phyloP scores from a whole-genome alignment of 192 early-diverging fungal genomes.

The Entomortierella chlamydospora region DNA sequence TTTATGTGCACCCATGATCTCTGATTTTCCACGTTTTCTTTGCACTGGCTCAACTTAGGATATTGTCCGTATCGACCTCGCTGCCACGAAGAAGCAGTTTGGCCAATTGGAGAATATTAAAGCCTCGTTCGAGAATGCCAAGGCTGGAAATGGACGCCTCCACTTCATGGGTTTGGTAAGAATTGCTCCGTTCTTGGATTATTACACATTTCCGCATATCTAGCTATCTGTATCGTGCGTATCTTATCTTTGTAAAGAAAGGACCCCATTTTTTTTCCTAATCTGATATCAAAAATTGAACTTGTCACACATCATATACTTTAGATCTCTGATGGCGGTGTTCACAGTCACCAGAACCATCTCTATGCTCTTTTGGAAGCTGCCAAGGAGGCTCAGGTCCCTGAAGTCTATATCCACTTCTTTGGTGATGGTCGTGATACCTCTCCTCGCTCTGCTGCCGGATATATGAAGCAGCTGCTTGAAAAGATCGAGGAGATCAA shows the following conservation, averaged over 20 bases:
- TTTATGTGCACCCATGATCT: background rate
- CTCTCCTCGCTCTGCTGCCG: constrained; percentile 85
- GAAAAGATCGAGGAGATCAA: constrained; percentile 69
- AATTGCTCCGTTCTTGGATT: too few species aligned
- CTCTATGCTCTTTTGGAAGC: constrained; percentile 83
- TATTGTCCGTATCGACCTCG: constrained; percentile 97
- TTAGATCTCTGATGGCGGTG: constrained; percentile 94
- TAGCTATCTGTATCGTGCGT: background rate
- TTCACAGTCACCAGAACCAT: constrained; percentile 96
- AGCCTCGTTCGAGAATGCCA: constrained; percentile 87
- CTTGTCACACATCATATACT: background rate
- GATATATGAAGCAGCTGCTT: constrained; percentile 82
- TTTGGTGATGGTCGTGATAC: constrained; percentile 99
- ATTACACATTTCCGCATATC: background rate
- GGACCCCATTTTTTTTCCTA: constrained; percentile 6
- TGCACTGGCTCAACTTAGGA: constrained; percentile 64
- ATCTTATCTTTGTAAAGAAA: constrained; percentile 15
- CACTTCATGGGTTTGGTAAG: constrained; percentile 82
- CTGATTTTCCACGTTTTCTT: background rate
- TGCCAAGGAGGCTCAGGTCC: constrained; percentile 88
- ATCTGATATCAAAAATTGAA: background rate
- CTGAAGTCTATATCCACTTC: constrained; percentile 92
- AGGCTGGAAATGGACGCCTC: constrained; percentile 85
- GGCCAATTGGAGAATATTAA: constrained; percentile 78
- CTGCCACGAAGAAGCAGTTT: constrained; percentile 89